phyloP scores from a whole-genome alignment of 345 rosid genomes.

The Moricandia arvensis region DNA sequence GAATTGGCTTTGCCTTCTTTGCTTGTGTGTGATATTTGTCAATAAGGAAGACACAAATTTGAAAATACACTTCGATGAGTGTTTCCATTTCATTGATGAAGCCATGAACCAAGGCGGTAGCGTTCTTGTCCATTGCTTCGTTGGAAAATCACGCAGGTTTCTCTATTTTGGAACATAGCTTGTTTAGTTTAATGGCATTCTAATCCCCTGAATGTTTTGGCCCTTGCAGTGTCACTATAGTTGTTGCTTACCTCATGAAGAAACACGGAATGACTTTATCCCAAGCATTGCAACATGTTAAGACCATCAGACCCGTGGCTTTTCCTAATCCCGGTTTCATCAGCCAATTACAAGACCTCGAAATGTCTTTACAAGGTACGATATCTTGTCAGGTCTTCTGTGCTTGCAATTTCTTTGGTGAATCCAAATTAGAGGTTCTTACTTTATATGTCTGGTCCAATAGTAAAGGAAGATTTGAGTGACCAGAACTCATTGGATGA shows the following conservation, averaged over 20 bases:
- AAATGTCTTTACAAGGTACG: constrained; percentile 50
- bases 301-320: constrained; percentile 54
- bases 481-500: background rate
- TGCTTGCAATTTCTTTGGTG: background rate
- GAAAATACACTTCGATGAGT: constrained; percentile 59
- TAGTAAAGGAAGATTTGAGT: background rate
- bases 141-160: constrained; percentile 46
- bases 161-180: background rate
- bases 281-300: constrained; percentile 63
- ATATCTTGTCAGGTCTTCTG: constrained; percentile 4
- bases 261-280: constrained; percentile 52
- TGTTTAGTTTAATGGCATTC: background rate
- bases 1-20: background rate
- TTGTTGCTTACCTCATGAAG: constrained; percentile 76
- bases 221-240: constrained; percentile 58
- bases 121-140: constrained; percentile 49
- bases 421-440: constrained; percentile 5
- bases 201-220: background rate
- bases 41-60: constrained; percentile 63
- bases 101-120: constrained; percentile 47
- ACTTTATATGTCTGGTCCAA: background rate
- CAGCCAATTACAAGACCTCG: constrained; percentile 44
- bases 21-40: constrained; percentile 43
- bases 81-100: constrained; percentile 63
- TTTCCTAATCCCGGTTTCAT: constrained; percentile 62